Conservation (phyloP, 2,329 filamentous ascomycete species). For the Trichoderma gracile region DNA sequence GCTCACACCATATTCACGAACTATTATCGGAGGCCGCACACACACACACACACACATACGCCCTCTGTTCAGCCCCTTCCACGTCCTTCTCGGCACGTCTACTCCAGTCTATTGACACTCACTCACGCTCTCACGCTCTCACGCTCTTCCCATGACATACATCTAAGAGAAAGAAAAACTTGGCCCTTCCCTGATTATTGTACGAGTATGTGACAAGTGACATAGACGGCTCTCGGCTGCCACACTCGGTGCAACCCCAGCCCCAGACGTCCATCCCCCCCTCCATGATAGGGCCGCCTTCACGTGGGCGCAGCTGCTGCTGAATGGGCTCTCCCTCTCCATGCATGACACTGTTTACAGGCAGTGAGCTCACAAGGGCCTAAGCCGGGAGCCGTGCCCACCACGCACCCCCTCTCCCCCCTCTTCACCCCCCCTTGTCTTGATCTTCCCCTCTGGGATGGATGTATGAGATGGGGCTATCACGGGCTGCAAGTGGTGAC, state of each 20-base stretch:
- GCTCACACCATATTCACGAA: not conserved
- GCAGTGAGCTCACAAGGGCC: constrained; percentile 32
- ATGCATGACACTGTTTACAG: constrained; percentile 31
- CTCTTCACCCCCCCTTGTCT: not conserved
- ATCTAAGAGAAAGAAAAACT: no score
- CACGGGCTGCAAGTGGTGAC: constrained; percentile 24
- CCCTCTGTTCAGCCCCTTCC: no score
- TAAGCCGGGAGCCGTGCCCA: constrained; percentile 25
- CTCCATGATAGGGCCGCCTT: constrained; percentile 27
- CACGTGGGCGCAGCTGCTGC: constrained; percentile 31
- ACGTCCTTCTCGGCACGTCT: no score
- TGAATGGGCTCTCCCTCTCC: constrained; percentile 24
- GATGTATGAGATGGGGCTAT: constrained; percentile 10
- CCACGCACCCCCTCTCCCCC: not conserved
- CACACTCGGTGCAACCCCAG: constrained; percentile 6
- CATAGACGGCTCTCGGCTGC: constrained; percentile 1
- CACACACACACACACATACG: no score
- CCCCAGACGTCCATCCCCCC: constrained; percentile 9
- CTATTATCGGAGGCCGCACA: no score
- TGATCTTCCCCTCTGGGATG: no score
- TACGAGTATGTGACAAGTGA: constrained; percentile 7
- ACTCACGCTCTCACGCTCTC: no score
- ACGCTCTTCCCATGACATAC: constrained; percentile 9
- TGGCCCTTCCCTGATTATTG: no score
- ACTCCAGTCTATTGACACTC: no score